Percentiles rank a stretch among this genome's conserved stretches.
Conservation (phyloP, 345 rosid genomes). For the Dipteronia dyeriana region DNA sequence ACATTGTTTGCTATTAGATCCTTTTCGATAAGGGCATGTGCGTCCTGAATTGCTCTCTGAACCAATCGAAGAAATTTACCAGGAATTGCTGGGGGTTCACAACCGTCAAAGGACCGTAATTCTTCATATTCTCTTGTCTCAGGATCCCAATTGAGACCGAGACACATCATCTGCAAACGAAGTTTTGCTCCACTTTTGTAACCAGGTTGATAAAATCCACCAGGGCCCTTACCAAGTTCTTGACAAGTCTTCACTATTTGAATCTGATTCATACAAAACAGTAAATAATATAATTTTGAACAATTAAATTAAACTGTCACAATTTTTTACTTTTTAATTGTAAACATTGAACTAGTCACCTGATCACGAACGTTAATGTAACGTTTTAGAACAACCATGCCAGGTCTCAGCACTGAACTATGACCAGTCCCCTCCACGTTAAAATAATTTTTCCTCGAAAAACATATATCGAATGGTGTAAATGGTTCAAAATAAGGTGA, state of each 20-base stretch:
- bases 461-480: constrained; percentile 38
- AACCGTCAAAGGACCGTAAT: constrained; percentile 31
- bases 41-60: constrained; percentile 36
- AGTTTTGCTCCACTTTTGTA: constrained; percentile 56
- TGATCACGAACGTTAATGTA: constrained; percentile 38
- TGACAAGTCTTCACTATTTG: constrained; percentile 49
- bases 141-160: constrained; percentile 59
- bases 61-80: constrained; percentile 38
- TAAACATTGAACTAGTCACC: not conserved
- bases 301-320: not conserved
- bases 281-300: not conserved
- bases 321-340: too few species aligned
- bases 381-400: constrained; percentile 57
- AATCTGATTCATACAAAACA: constrained; percentile 32
- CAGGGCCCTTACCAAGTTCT: constrained; percentile 42
- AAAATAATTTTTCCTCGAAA: constrained; percentile 7
- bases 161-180: constrained; percentile 62
- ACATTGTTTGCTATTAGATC: constrained; percentile 20
- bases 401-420: constrained; percentile 43
- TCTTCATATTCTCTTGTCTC: constrained; percentile 36
- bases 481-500: constrained; percentile 21
- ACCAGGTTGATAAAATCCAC: constrained; percentile 59
- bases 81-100: constrained; percentile 46
- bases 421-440: not conserved
- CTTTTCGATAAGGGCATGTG: constrained; percentile 33